phyloP scores from a whole-genome alignment of 2,329 filamentous ascomycete species.

The Aureobasidium sp. region DNA sequence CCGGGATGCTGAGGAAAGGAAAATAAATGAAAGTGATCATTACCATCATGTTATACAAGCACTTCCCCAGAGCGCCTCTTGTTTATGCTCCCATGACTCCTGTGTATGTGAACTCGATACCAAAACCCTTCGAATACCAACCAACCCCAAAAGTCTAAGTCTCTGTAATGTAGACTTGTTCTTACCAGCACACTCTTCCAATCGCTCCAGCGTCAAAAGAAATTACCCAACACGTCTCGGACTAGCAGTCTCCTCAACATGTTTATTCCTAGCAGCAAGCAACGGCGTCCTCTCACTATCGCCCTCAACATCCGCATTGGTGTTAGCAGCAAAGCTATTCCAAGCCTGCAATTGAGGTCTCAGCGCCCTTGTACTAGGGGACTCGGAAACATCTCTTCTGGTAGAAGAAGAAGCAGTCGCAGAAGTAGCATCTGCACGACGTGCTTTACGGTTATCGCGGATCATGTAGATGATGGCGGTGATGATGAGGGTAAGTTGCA shows the following conservation, averaged over 20 bases:
- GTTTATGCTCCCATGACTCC: not conserved
- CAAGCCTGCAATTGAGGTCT: not conserved
- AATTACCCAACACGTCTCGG: not conserved
- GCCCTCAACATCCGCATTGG: not conserved
- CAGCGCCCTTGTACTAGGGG: not conserved
- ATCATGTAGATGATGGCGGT: conserved; percentile 75
- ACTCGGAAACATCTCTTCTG: not conserved
- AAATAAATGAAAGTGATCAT: not conserved
- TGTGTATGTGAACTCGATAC: not conserved
- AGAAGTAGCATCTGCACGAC: conserved; percentile 16
- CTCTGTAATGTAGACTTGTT: not conserved
- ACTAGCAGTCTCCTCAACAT: conserved; percentile 6
- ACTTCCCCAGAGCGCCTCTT: not conserved
- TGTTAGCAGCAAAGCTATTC: not conserved
- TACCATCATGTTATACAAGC: not conserved
- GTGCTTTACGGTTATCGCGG: conserved; percentile 32
- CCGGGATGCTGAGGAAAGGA: no score
- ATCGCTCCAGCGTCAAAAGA: no score
- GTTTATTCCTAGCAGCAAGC: not conserved
- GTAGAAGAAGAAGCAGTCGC: not conserved
- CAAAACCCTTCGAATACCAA: not conserved
- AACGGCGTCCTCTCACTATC: not conserved
- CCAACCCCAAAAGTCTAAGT: not conserved
- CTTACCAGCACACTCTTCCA: not conserved
- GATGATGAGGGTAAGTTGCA: conserved; percentile 70